Evolutionary conservation across 306 rosid genomes (phyloP), one percentile per base, ranked within the genome.

Genomic region (Acacia melanoxylon): DNA sequence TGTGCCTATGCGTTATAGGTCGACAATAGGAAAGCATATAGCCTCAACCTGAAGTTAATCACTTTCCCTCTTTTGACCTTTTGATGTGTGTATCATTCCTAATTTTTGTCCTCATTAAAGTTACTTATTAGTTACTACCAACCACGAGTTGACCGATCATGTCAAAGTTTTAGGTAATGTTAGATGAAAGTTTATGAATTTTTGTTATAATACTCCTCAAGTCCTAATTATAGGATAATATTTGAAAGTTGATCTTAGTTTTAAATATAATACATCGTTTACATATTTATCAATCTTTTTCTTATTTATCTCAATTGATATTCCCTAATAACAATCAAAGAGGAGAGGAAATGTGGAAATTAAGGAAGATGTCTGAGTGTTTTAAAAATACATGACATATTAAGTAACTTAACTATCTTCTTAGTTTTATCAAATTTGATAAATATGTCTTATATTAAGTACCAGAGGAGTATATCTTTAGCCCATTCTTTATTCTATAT

Each of bases 1-100:
- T 45, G 6, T 20, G 79, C 15, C 73, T 61, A 62, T n/a, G 56
- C 77, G 69, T 52, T 37, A 59, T 77, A 52, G 82, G 82, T 72
- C 40, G 69, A 80, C 78, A 69, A 49, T 74, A 68, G n/a, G 25
- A 1, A 45, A 45, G 37, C 40, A 33, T 22, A 31, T 51, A 33
- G 68, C 67, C 81, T 74, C 27, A 66, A 13, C 20, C 72, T 66
- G 24, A 67, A 51, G 35, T 42, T 2, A 58, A 51, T 41, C 0
- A 58, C 65, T 58, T 58, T 3, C 3, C 22, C 15, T 56, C 24
- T 56, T 29, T 75, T 52, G 52, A 75, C 68, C 37, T 74, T 62
- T 35, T 74, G 7, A 7, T 58, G 65, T n/a, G 29, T 22, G 27
- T 54, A 56, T 56, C 62, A 56, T 7, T 56, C 25, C 3, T 56